These are phyloP conservation scores for Colletotrichum liaoningense DNA, from an alignment of 2,329 filamentous ascomycete genomes.

Conservation along the genomic window DNA sequence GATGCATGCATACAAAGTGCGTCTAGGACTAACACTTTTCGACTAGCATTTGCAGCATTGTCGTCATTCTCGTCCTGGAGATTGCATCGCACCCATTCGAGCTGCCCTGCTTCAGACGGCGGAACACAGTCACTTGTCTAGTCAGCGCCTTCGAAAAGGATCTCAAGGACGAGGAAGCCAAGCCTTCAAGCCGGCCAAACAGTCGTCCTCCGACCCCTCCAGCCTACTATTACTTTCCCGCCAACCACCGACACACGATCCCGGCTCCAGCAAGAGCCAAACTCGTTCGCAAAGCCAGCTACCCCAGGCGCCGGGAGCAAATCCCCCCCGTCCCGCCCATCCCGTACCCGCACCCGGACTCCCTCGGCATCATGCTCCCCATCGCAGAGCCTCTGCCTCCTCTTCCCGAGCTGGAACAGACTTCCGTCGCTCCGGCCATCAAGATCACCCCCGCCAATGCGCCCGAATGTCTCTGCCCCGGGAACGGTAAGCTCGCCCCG, in stretches of 20 bases:
- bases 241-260: conserved; percentile 25
- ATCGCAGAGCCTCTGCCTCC: conserved; percentile 31
- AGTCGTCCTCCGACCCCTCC: conserved; percentile 23
- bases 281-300: conserved; percentile 29
- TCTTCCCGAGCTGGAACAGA: conserved; percentile 25
- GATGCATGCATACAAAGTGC: background rate
- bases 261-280: conserved; percentile 21
- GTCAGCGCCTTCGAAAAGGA: conserved; percentile 31
- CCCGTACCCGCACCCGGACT: conserved; percentile 32
- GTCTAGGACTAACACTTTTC: background rate
- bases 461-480: conserved; percentile 32
- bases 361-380: conserved; percentile 29
- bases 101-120: conserved; percentile 37
- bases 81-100: conserved; percentile 39
- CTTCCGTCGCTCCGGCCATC: background rate
- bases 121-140: conserved; percentile 16
- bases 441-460: conserved; percentile 20
- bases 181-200: conserved; percentile 3
- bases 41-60: conserved; percentile 6
- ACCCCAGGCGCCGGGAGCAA: conserved; percentile 3
- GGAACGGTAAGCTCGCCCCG: conserved; percentile 21
- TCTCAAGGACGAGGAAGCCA: conserved; percentile 29
- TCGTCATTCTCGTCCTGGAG: conserved; percentile 38
- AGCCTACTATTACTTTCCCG: conserved; percentile 32
- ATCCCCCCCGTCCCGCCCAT: conserved; percentile 12